Evolutionary conservation across 108 stramenopile genomes (phyloP).

Genomic region (Skeletonema marinoi): DNA sequence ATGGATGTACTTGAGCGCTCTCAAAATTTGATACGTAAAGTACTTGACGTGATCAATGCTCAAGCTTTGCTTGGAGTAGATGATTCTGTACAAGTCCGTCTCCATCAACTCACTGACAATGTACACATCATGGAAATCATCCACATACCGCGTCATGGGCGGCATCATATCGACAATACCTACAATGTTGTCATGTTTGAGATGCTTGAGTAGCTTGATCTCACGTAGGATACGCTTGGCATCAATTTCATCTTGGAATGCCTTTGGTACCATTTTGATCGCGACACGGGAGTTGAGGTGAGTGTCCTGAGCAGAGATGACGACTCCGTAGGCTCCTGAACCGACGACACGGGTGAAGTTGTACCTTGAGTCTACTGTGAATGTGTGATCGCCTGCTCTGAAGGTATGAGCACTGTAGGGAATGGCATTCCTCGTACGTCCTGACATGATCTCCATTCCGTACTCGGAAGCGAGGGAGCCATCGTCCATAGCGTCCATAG

Average conservation of each 20-base stretch:
- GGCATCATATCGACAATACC: conserved; percentile 89
- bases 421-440: conserved; percentile 29
- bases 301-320: conserved; percentile 87
- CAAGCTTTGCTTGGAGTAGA: conserved; percentile 96
- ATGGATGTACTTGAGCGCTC: conserved; percentile 98
- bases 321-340: conserved; percentile 98
- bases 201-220: conserved; percentile 94
- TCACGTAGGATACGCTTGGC: conserved; percentile 99
- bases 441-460: conserved; percentile 44
- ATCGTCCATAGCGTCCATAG: conserved; percentile 55
- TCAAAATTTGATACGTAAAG: conserved; percentile 96
- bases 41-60: conserved; percentile 98
- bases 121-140: conserved; percentile 97
- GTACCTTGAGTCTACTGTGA: conserved; percentile 86
- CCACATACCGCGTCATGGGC: conserved; percentile 77
- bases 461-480: conserved; percentile 45
- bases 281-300: conserved; percentile 80
- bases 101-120: conserved; percentile 98
- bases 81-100: conserved; percentile 98
- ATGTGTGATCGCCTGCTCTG: conserved; percentile 83
- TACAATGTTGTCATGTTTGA: conserved; percentile 93
- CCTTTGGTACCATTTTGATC: conserved; percentile 97
- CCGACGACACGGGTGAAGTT: conserved; percentile 86
- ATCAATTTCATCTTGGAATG: conserved; percentile 98
- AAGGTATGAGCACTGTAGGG: conserved; percentile 78